Base-by-base conservation (phyloP, 192 early-diverging fungal genomes). In the Backusella morwellensis region DNA sequence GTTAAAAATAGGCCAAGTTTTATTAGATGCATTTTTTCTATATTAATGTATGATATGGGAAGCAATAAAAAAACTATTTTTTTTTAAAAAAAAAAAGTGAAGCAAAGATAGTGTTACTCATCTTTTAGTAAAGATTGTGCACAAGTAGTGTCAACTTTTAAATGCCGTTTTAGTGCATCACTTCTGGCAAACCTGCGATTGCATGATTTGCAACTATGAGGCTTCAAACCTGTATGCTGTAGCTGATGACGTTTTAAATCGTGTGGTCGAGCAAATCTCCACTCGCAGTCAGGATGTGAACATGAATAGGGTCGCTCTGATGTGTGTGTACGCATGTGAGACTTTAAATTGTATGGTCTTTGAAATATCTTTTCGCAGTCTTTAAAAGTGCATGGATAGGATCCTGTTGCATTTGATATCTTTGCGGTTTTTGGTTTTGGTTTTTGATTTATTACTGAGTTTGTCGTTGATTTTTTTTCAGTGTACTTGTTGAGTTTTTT, bases 201-300 rank as follows among this genome's bases (percentile, higher is more conserved):
- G 78, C 93, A 95, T 59, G 89, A 87, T 23, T 83, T 84, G 70
- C 93, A 95, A 71, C 85, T 88, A 80, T 90, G 89, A 29, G 93
- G 93, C 78, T 94, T 94, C 72, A 90, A 80, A 17, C 91, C 88
- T 73, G 88, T 89, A 68, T 93, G 93, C 3, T 92, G 91, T 69
- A 90, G 87, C 85, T 91, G 88, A 75, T 95, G 93, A n/a, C 93
- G 86, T 70, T 92, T 91, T n/a, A 92, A 82, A 73, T 94, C 93
- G 66, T 93, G 92, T 81, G 92, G 88, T 34, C 93, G 88, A 35
- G 88, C 89, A 78, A 94, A 94, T 34, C 52, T 69, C 77, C 77
- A 78, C 7, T n/a, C 79, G 80, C 95, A 97, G 1, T 32, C 68
- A 38, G 26, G 41, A 74, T 77, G 38, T 8, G 41, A 84, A 70